Evolutionary conservation across 768 basidiomycete genomes (phyloP), one percentile per base, ranked within the genome.

Genomic region (Boletus sp.): DNA sequence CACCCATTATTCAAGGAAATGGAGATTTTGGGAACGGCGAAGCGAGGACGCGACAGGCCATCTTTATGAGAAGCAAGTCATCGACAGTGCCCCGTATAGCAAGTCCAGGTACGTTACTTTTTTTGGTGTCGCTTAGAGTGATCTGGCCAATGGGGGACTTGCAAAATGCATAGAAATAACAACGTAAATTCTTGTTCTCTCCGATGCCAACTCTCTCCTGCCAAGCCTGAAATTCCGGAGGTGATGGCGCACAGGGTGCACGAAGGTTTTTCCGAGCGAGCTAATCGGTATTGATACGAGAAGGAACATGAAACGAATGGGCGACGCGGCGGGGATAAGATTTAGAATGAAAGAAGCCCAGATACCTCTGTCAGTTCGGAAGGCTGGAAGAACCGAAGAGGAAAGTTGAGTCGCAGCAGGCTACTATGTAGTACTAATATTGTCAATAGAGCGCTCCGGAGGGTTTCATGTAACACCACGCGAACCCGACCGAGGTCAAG

Each of bases 1-100:
- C 83, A 68, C 75, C 84, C 84, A 87, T 87, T 66, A 59, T 79
- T 61, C 58, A 64, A 49, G 18, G 33, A 35, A 9, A 5, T 35
- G 33, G 11, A 35, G 11, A 24, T 24, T 24, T 24, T 24, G 36
- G 11, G 37, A 39, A 30, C 11, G 7, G 36, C 15, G 6, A 30
- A 29, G 24, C 24, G 24, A 10, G 7, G 33, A 24, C 47, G 5
- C 47, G 7, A 17, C 40, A 7, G 2, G 29, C n/a, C 17, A 11
- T 20, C 29, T 40, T 51, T 50, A 37, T 14, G 28, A 50, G 36
- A 50, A 37, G n/a, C 12, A n/a, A n/a, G n/a, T n/a, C n/a, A n/a
- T n/a, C n/a, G n/a, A n/a, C n/a, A n/a, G n/a, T n/a, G n/a, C n/a
- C n/a, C n/a, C n/a, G n/a, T n/a, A n/a, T n/a, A n/a, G n/a, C n/a